Conservation (phyloP, 169 alveolate genomes). For the Eimeria zaria region DNA sequence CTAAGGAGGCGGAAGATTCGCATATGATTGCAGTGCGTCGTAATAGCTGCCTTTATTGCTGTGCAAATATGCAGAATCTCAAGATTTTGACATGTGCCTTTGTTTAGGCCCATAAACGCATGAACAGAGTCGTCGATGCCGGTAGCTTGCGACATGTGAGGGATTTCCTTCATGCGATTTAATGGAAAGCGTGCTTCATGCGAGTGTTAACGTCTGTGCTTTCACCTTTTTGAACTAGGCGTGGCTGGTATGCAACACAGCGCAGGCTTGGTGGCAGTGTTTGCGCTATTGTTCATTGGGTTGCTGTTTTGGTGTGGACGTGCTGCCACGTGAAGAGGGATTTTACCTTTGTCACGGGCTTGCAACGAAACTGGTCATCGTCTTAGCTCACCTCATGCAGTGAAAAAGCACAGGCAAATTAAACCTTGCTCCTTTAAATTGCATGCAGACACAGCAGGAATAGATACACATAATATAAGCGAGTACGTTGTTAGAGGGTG, state of each 20-base stretch:
- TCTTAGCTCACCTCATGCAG: too few relatives aligned
- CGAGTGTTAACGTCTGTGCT: neutral
- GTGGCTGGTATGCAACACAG: neutral
- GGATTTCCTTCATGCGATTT: neutral
- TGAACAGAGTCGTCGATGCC: neutral
- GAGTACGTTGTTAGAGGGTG: neutral
- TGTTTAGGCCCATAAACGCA: neutral
- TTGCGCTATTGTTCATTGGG: neutral
- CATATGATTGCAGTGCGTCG: neutral
- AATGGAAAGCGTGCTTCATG: neutral
- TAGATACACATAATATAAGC: neutral
- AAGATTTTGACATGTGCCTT: neutral
- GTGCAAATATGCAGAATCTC: neutral
- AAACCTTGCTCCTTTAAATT: neutral
- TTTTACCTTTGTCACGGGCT: neutral
- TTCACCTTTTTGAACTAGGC: neutral
- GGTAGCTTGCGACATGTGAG: neutral
- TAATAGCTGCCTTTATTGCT: neutral
- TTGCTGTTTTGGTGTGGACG: neutral
- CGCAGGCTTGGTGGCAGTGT: neutral
- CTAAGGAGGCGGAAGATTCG: neutral
- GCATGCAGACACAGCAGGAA: neutral
- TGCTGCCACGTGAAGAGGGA: neutral
- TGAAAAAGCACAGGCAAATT: neutral
- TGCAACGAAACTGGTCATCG: too few relatives aligned